Conservation (phyloP, 2,329 filamentous ascomycete genomes). For the Helicocarpus griseus region DNA sequence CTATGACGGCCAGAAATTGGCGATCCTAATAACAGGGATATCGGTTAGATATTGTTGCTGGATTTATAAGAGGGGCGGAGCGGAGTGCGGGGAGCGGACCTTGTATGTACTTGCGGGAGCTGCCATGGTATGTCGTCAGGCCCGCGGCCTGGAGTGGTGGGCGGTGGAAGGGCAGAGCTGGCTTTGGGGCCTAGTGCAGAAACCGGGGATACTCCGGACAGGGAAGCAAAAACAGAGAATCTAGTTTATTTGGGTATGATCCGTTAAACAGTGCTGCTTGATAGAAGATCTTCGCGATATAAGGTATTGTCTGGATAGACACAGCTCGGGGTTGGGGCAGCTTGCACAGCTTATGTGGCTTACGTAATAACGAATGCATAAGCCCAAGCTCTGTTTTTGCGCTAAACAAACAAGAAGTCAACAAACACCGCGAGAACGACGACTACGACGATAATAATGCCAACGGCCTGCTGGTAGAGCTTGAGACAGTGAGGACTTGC, state of each 20-base stretch:
- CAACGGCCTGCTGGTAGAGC: background rate
- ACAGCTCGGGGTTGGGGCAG: background rate
- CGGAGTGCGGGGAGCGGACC: constrained; percentile 19
- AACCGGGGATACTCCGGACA: background rate
- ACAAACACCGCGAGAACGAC: background rate
- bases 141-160: background rate
- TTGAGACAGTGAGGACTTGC: background rate
- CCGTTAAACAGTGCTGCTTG: background rate
- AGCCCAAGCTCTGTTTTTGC: background rate
- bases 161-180: background rate
- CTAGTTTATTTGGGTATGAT: background rate
- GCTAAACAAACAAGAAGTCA: background rate
- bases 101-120: constrained; percentile 51
- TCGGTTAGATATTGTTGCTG: constrained; percentile 1
- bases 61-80: background rate
- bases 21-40: constrained; percentile 51
- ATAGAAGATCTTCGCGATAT: too few relatives aligned
- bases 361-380: background rate
- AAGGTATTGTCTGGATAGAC: too few relatives aligned
- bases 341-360: background rate
- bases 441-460: background rate
- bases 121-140: constrained; percentile 42
- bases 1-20: constrained; percentile 94
- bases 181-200: background rate
- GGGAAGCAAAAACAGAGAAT: background rate